Percentiles rank a stretch among this genome's conserved stretches.
phyloP scores from a whole-genome alignment of 139 green algal genomes.

The Chlamydomonas urium region DNA sequence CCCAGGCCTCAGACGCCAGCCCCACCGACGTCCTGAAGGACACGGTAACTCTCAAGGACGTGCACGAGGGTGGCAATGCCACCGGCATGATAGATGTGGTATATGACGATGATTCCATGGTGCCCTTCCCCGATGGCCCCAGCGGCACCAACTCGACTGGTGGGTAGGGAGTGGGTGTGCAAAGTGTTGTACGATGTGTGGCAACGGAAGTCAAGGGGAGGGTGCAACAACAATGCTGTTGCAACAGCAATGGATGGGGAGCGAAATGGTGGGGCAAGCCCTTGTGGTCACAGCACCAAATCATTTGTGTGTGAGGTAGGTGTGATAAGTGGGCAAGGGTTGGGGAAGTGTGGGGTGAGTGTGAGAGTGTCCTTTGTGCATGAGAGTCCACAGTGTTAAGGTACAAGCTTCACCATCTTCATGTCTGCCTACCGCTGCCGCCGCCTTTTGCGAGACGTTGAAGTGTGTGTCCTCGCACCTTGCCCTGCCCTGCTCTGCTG shows the following conservation, averaged over 20 bases:
- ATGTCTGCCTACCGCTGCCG: background rate
- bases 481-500: background rate
- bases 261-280: too few relatives aligned
- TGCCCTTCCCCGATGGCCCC: background rate
- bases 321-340: background rate
- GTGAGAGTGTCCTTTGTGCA: background rate
- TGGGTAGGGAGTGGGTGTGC: background rate
- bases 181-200: background rate
- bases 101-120: slow-evolving; percentile 1
- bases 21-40: too few relatives aligned
- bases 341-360: background rate
- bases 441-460: background rate
- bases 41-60: slow-evolving; percentile 8
- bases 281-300: background rate
- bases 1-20: background rate
- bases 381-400: background rate
- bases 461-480: background rate
- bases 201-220: too few relatives aligned
- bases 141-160: background rate
- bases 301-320: background rate
- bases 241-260: too few relatives aligned
- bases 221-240: too few relatives aligned
- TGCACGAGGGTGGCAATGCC: background rate
- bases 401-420: background rate
- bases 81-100: background rate